Percentiles rank a stretch among this genome's conserved stretches.
Conservation (phyloP, 306 rosid species). For the Citrullus mucosospermus region DNA sequence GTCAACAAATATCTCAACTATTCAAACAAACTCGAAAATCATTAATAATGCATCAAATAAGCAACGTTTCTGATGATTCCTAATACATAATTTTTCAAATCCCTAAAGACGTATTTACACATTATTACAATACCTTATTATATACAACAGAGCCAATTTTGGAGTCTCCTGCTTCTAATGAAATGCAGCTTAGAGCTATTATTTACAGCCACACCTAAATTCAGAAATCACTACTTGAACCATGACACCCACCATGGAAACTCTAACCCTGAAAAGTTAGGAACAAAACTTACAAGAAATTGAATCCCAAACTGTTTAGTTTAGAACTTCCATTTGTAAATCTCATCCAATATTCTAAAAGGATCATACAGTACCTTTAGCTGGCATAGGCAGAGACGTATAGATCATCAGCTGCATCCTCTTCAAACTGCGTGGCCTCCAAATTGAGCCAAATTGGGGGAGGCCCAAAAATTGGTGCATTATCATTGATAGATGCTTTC, state of each 20-base stretch:
- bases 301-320: not conserved
- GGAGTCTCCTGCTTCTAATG: too few species aligned
- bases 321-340: not conserved
- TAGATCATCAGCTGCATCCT: not conserved
- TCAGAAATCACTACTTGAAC: not conserved
- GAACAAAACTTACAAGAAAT: not conserved
- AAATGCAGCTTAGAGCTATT: too few species aligned
- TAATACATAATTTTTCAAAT: too few species aligned
- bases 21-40: too few species aligned
- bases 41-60: too few species aligned
- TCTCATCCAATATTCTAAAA: too few species aligned
- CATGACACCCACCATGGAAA: too few species aligned
- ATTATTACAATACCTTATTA: not conserved
- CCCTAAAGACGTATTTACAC: not conserved
- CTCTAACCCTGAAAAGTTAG: not conserved
- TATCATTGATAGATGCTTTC: slow-evolving; percentile 4
- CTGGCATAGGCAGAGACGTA: too few species aligned
- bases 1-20: too few species aligned
- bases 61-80: too few species aligned
- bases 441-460: slow-evolving; percentile 7
- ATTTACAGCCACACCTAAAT: not conserved
- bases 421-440: not conserved
- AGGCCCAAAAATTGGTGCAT: slow-evolving; percentile 20
- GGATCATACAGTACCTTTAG: too few species aligned
- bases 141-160: not conserved